Percentiles rank a stretch among this genome's conserved stretches.
Conservation (phyloP, 805 yeast genomes). For the Yarrowia sp. region DNA sequence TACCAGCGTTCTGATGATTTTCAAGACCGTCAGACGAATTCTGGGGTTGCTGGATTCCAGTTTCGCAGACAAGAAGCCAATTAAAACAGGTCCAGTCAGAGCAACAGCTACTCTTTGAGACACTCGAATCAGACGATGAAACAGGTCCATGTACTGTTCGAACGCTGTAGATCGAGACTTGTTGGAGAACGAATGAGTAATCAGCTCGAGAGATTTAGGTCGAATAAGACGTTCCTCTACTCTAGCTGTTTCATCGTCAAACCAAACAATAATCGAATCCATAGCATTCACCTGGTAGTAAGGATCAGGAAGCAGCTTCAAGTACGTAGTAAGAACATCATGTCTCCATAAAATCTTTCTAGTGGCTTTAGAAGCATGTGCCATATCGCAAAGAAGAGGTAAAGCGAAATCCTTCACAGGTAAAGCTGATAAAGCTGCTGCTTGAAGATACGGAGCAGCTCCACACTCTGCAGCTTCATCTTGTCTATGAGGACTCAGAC, state of each 20-base stretch:
- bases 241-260: constrained; percentile 35
- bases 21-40: constrained; percentile 7
- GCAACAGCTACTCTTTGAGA: constrained; percentile 1
- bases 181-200: constrained; percentile 7
- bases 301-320: constrained; percentile 47
- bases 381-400: constrained; percentile 55
- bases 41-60: constrained; percentile 12
- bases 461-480: constrained; percentile 49
- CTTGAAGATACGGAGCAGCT: constrained; percentile 47
- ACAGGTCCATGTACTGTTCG: constrained; percentile 13
- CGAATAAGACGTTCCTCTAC: constrained; percentile 29
- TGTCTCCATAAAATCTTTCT: constrained; percentile 42
- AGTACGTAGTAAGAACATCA: constrained; percentile 43
- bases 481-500: constrained; percentile 48
- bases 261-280: constrained; percentile 47
- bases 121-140: neutral
- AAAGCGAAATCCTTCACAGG: constrained; percentile 52
- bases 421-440: constrained; percentile 43
- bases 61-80: neutral
- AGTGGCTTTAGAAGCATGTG: constrained; percentile 46
- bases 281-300: constrained; percentile 59
- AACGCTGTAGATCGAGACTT: neutral
- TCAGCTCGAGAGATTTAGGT: constrained; percentile 23
- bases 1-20: neutral
- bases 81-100: neutral